These are phyloP conservation scores for Trametes cubensis DNA, from an alignment of 768 basidiomycete species.

Conservation along the genomic window DNA sequence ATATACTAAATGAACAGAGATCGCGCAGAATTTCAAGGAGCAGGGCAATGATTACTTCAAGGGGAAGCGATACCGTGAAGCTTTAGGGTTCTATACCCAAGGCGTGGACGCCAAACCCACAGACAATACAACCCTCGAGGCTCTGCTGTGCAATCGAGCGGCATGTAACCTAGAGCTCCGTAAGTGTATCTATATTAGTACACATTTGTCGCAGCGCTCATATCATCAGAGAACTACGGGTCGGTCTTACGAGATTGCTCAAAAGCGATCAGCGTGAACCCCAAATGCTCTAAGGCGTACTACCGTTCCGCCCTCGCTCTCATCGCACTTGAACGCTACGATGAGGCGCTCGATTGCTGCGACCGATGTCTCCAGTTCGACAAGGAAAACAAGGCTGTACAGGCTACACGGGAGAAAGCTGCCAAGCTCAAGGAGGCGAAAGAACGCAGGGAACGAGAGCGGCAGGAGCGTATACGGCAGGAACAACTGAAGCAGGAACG, in stretches of 20 bases:
- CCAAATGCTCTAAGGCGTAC: constrained; percentile 75
- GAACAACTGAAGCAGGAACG: constrained; percentile 55
- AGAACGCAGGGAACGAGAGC: constrained; percentile 54
- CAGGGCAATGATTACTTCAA: constrained; percentile 96
- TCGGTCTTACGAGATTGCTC: constrained; percentile 86
- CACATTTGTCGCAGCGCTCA: too few relatives aligned
- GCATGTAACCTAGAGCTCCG: constrained; percentile 91
- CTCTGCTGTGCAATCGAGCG: constrained; percentile 85
- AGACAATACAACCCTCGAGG: constrained; percentile 57
- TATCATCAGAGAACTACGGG: constrained; percentile 77
- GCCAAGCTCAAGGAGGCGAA: constrained; percentile 49
- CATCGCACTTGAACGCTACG: constrained; percentile 67
- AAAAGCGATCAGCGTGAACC: constrained; percentile 62
- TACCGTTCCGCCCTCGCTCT: constrained; percentile 86
- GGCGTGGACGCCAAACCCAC: constrained; percentile 85
- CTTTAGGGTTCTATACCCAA: constrained; percentile 86
- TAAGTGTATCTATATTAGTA: constrained; percentile 38
- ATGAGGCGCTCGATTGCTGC: constrained; percentile 86
- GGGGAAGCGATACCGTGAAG: constrained; percentile 85
- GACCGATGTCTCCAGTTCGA: constrained; percentile 65
- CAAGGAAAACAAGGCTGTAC: constrained; percentile 56
- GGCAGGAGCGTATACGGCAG: constrained; percentile 49
- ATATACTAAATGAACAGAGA: constrained; percentile 54
- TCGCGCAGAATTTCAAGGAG: constrained; percentile 90
- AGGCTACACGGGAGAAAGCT: constrained; percentile 50